A percentile compares a stretch with the other conserved stretches of the same genome.
phyloP scores from a whole-genome alignment of 306 rosid species.

The Vigna unguiculata region DNA sequence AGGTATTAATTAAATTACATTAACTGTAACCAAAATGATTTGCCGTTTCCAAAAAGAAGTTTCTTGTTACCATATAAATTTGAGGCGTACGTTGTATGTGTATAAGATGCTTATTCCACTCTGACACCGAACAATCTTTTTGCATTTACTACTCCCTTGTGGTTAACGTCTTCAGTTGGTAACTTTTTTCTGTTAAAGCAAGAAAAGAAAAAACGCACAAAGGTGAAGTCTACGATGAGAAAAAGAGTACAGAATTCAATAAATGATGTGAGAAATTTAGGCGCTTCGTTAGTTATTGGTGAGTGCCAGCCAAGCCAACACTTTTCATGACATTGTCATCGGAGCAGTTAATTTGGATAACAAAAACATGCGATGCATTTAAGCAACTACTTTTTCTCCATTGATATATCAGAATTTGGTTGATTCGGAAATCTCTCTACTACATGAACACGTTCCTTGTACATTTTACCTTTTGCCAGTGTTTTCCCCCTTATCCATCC shows the following conservation, averaged over 20 bases:
- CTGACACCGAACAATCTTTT: background rate
- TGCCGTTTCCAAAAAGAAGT: background rate
- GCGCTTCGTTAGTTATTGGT: background rate
- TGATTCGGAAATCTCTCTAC: background rate
- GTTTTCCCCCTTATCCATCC: background rate
- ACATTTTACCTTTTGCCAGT: background rate
- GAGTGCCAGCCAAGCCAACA: background rate
- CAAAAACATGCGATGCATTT: background rate
- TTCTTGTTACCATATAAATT: background rate
- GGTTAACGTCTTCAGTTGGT: background rate
- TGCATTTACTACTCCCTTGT: constrained; percentile 15
- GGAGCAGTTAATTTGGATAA: background rate
- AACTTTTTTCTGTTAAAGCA: background rate
- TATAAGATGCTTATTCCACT: background rate
- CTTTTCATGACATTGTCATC: background rate
- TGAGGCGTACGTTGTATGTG: background rate
- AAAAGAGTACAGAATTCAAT: background rate
- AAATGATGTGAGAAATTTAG: constrained; percentile 1
- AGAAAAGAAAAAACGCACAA: background rate
- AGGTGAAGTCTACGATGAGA: background rate
- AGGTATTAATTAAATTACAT: too few relatives aligned
- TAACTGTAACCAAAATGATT: background rate
- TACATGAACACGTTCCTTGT: background rate
- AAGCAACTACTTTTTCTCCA: background rate
- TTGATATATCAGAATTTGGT: background rate